These are phyloP conservation scores for Rhodotorula kratochvilovae DNA, from an alignment of 768 basidiomycete genomes.

Conservation along the genomic window DNA sequence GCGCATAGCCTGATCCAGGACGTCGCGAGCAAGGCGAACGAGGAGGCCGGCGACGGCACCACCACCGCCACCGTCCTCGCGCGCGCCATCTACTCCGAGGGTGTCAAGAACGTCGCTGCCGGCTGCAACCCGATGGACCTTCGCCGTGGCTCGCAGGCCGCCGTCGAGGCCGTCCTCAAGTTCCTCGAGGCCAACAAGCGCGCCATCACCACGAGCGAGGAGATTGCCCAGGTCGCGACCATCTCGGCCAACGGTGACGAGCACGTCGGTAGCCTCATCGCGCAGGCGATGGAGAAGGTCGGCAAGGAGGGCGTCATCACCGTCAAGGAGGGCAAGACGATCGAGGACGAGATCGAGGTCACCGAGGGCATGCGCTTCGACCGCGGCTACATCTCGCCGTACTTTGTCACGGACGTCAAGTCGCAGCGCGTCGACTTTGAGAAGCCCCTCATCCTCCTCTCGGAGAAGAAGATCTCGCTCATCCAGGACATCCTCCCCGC, in stretches of 20 bases:
- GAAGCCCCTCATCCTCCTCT: constrained; percentile 87
- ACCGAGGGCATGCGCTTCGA: constrained; percentile 99
- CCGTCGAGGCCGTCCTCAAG: constrained; percentile 89
- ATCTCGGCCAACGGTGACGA: constrained; percentile 76
- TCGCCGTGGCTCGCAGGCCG: constrained; percentile 92
- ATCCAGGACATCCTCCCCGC: constrained; percentile 93
- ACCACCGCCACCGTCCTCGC: constrained; percentile 97
- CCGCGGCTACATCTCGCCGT: constrained; percentile 91
- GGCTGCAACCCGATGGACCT: constrained; percentile 99
- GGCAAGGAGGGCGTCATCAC: constrained; percentile 99
- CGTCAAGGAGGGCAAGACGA: constrained; percentile 96
- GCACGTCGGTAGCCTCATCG: constrained; percentile 89
- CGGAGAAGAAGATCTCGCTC: constrained; percentile 95
- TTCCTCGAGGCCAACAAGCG: constrained; percentile 83
- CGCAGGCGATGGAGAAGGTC: constrained; percentile 98
- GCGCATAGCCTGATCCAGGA: constrained; percentile 35
- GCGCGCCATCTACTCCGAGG: constrained; percentile 94
- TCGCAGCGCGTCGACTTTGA: constrained; percentile 66
- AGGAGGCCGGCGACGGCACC: constrained; percentile 93
- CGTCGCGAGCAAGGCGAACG: constrained; percentile 55
- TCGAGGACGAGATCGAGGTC: constrained; percentile 98
- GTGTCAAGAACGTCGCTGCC: constrained; percentile 97
- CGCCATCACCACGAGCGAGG: constrained; percentile 91
- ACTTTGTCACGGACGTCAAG: constrained; percentile 99
- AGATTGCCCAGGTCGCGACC: constrained; percentile 91